Percentiles rank a stretch among this genome's conserved stretches.
These are phyloP conservation scores for Tulasnella sp. DNA, from an alignment of 768 basidiomycete species.

Conservation along the genomic window DNA sequence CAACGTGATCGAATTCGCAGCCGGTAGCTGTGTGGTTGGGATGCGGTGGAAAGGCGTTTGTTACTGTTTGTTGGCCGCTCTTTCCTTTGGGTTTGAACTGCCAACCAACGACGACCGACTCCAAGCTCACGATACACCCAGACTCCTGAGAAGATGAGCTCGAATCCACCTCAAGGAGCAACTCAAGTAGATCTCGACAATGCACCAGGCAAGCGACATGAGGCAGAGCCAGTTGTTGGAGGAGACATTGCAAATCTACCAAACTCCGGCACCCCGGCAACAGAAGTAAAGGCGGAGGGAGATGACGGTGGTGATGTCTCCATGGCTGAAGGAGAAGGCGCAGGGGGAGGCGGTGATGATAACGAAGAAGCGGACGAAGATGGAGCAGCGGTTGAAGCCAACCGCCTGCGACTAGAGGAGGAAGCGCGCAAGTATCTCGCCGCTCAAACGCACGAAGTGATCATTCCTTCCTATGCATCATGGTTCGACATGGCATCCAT, in stretches of 20 bases:
- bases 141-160: not conserved
- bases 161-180: slow-evolving; percentile 10
- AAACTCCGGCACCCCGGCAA: slow-evolving; percentile 32
- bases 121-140: not conserved
- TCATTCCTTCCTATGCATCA: slow-evolving; percentile 94
- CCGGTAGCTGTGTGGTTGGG: not conserved
- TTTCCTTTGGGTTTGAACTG: slow-evolving; percentile 3
- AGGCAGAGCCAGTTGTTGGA: slow-evolving; percentile 77
- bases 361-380: slow-evolving; percentile 79
- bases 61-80: not conserved
- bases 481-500: slow-evolving; percentile 98
- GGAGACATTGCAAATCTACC: slow-evolving; percentile 75
- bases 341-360: slow-evolving; percentile 62
- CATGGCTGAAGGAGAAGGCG: slow-evolving; percentile 27
- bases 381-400: slow-evolving; percentile 75
- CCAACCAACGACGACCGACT: not conserved
- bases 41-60: not conserved
- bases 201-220: slow-evolving; percentile 81
- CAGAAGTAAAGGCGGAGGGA: slow-evolving; percentile 43
- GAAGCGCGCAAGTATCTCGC: slow-evolving; percentile 93
- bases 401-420: slow-evolving; percentile 72
- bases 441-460: slow-evolving; percentile 93
- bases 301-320: slow-evolving; percentile 45
- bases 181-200: slow-evolving; percentile 70
- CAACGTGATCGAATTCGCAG: not conserved